Conservation (phyloP, 2,329 filamentous ascomycete species). For the Xylaria hypoxylon region DNA sequence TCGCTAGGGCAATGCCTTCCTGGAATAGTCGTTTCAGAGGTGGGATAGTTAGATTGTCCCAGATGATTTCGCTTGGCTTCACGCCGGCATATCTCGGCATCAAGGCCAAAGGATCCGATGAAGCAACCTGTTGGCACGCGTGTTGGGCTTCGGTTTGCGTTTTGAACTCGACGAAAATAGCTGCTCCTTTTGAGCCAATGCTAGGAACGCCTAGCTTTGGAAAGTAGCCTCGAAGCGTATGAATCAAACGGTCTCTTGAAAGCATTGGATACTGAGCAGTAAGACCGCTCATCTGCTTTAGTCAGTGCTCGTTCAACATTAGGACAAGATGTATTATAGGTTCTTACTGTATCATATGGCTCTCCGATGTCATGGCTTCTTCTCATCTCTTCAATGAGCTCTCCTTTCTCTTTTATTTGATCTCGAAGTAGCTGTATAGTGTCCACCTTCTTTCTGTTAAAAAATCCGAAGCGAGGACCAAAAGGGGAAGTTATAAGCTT, state of each 20-base stretch:
- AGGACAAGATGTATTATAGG: not conserved
- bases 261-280: slow-evolving; percentile 91
- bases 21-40: slow-evolving; percentile 47
- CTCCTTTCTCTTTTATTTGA: slow-evolving; percentile 63
- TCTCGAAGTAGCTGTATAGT: slow-evolving; percentile 86
- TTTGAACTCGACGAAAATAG: slow-evolving; percentile 94
- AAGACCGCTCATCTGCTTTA: slow-evolving; percentile 70
- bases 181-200: slow-evolving; percentile 80
- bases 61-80: slow-evolving; percentile 83
- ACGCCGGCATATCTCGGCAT: slow-evolving; percentile 64
- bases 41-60: slow-evolving; percentile 76
- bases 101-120: slow-evolving; percentile 44
- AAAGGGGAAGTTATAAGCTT: slow-evolving; percentile 70
- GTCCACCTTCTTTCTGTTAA: slow-evolving; percentile 79
- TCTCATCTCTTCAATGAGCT: slow-evolving; percentile 56
- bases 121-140: slow-evolving; percentile 72
- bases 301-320: slow-evolving; percentile 37
- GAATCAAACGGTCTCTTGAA: slow-evolving; percentile 82
- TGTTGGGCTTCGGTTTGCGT: slow-evolving; percentile 84
- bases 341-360: slow-evolving; percentile 63
- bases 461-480: slow-evolving; percentile 13
- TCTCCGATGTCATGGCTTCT: slow-evolving; percentile 41
- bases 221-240: slow-evolving; percentile 94
- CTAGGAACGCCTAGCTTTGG: slow-evolving; percentile 90
- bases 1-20: slow-evolving; percentile 69